phyloP scores from a whole-genome alignment of 306 rosid species.

The Vicia sativa region DNA sequence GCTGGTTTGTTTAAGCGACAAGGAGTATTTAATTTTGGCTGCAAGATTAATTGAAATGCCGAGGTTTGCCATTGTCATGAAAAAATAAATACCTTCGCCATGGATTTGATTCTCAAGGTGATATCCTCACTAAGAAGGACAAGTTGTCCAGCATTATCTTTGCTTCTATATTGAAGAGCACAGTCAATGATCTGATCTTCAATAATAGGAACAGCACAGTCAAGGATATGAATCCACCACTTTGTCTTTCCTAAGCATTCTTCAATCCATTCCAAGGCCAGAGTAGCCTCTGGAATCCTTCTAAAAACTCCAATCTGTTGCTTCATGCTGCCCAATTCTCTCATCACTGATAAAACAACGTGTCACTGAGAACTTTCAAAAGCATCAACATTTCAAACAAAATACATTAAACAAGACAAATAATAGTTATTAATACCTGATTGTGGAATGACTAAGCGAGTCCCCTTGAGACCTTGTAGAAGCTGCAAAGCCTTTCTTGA shows the following conservation, averaged over 20 bases:
- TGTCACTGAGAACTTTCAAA: constrained; percentile 22
- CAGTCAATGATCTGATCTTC: constrained; percentile 75
- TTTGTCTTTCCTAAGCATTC: constrained; percentile 62
- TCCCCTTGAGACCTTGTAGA: constrained; percentile 79
- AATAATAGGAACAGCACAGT: constrained; percentile 48
- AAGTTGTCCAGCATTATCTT: constrained; percentile 51
- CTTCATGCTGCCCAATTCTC: constrained; percentile 68
- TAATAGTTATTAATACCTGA: constrained; percentile 24
- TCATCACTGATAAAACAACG: constrained; percentile 51
- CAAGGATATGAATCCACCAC: constrained; percentile 86
- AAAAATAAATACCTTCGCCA: constrained; percentile 60
- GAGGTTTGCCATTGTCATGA: not conserved
- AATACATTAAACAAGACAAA: not conserved
- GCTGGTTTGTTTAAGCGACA: not conserved
- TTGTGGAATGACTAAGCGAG: constrained; percentile 78
- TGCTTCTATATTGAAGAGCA: constrained; percentile 57
- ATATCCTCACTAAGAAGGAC: constrained; percentile 70
- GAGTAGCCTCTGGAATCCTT: constrained; percentile 63
- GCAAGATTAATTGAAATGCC: constrained; percentile 1
- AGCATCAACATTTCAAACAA: not conserved
- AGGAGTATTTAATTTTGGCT: not conserved
- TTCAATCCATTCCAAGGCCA: constrained; percentile 75
- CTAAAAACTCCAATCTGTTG: constrained; percentile 53
- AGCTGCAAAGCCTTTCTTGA: constrained; percentile 81
- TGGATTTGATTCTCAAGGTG: constrained; percentile 75